Base-by-base conservation (phyloP, 176 grass and related monocot species). In the Oryza glumipatula region DNA sequence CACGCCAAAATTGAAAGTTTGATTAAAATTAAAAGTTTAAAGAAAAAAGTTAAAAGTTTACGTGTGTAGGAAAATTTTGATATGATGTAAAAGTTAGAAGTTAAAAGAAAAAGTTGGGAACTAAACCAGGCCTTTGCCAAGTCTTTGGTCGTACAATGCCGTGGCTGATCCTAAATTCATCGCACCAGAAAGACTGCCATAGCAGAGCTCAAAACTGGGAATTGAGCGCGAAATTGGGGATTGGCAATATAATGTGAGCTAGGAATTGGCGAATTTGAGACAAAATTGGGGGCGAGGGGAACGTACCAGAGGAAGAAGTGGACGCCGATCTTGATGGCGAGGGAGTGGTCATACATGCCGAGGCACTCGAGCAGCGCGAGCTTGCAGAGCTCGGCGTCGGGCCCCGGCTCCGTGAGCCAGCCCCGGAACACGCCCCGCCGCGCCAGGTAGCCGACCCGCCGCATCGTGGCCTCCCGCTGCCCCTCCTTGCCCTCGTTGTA, bases 221-320 rank as follows among this genome's bases (percentile, higher is more conserved):
- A 44, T 44, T 44, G 43, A 44, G 43, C 9, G 43, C 43, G 0
- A 11, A 2, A 44, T 11, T 44, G 43, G 43, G 51, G 52, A 58
- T 21, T 58, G 17, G 5, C 46, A 33, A 17, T 52, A 30, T 16
- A 52, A 52, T n/a, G 19, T 58, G 7, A 8, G 0, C 33, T 56
- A 21, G 5, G 1, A 11, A 38, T 23, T 41, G 32, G 5, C 17
- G 3, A 65, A 44, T 9, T 65, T 13, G 14, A 65, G 58, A 77
- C 16, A 15, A 12, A 56, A 28, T 30, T 61, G 39, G 43, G 15
- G 36, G 44, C 17, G 48, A 84, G 45, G 14, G 26, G 35, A 85
- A 39, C 67, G 60, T 76, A 97, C 95, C 92, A 98, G 52, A 98
- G 91, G 61, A 93, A 94, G 79, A 93, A 98, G 48, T 95, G 92